Evolutionary conservation across 345 rosid species (phyloP).

Genomic region (Salix purpurea): DNA sequence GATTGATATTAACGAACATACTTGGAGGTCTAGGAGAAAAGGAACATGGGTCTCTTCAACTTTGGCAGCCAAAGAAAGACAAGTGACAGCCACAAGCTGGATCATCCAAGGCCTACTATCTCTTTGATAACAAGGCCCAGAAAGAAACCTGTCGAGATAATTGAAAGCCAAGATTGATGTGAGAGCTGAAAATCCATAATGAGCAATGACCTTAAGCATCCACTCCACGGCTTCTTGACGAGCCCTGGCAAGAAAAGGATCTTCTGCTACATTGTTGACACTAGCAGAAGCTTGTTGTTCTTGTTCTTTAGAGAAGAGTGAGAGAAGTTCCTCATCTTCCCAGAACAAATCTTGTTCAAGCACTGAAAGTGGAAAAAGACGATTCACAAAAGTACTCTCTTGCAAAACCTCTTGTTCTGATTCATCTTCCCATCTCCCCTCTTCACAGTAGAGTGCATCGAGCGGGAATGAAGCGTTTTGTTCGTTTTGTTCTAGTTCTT

Average conservation of each 20-base stretch:
- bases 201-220: slow-evolving; percentile 22
- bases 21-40: slow-evolving; percentile 32
- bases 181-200: slow-evolving; percentile 24
- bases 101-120: slow-evolving; percentile 33
- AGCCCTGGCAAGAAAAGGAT: slow-evolving; percentile 6
- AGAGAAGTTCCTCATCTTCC: slow-evolving; percentile 71
- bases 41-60: slow-evolving; percentile 31
- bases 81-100: slow-evolving; percentile 30
- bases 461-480: slow-evolving; percentile 8
- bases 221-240: slow-evolving; percentile 25
- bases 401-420: slow-evolving; percentile 7
- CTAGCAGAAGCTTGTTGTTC: slow-evolving; percentile 19
- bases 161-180: slow-evolving; percentile 24
- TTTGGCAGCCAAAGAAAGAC: slow-evolving; percentile 38
- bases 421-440: slow-evolving; percentile 24
- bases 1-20: neutral
- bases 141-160: slow-evolving; percentile 28
- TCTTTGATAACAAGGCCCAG: slow-evolving; percentile 3
- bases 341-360: slow-evolving; percentile 65
- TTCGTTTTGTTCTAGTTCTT: neutral
- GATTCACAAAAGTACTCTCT: neutral
- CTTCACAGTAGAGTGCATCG: slow-evolving; percentile 29
- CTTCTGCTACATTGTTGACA: slow-evolving; percentile 3
- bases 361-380: slow-evolving; percentile 33
- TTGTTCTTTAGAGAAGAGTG: slow-evolving; percentile 60